Evolutionary conservation across 768 basidiomycete genomes (phyloP).

Genomic region (Boletellus ananiceps): DNA sequence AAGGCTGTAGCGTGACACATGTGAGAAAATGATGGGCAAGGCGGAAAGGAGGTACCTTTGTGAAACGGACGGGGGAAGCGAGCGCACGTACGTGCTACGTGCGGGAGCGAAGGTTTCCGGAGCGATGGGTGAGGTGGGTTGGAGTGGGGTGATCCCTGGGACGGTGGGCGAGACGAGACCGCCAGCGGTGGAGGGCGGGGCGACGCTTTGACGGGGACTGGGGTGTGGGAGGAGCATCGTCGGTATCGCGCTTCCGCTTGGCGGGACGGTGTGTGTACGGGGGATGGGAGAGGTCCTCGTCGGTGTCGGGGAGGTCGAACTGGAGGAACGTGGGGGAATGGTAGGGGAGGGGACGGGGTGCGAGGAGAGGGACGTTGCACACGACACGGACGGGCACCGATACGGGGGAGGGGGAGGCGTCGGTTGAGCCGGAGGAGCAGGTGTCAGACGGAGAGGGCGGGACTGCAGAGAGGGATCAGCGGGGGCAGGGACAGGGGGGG

Average conservation of each 20-base stretch:
- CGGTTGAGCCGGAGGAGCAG: constrained; percentile 21
- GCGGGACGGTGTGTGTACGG: constrained; percentile 54
- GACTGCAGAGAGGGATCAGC: constrained; percentile 25
- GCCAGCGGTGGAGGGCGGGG: constrained; percentile 12
- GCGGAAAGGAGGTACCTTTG: constrained; percentile 4
- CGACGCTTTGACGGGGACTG: constrained; percentile 25
- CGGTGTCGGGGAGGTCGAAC: constrained; percentile 61
- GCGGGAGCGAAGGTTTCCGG: constrained; percentile 18
- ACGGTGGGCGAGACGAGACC: constrained; percentile 15
- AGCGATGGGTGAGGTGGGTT: constrained; percentile 3
- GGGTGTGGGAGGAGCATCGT: constrained; percentile 14
- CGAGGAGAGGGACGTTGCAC: constrained; percentile 64
- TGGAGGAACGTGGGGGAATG: constrained; percentile 67
- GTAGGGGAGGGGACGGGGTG: constrained; percentile 65
- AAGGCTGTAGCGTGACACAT: constrained; percentile 6
- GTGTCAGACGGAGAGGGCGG: constrained; percentile 43
- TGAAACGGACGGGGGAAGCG: too few relatives aligned
- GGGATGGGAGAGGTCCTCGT: constrained; percentile 66
- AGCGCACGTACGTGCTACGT: constrained; percentile 12
- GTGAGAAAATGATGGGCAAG: constrained; percentile 13
- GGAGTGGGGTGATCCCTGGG: constrained; percentile 5
- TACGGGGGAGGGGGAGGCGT: constrained; percentile 25
- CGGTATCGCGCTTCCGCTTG: constrained; percentile 48
- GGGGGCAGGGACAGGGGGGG: background rate
- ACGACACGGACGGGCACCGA: constrained; percentile 42